Conservation (phyloP, 2,329 filamentous ascomycete species). For the Hypocrella siamensis region DNA sequence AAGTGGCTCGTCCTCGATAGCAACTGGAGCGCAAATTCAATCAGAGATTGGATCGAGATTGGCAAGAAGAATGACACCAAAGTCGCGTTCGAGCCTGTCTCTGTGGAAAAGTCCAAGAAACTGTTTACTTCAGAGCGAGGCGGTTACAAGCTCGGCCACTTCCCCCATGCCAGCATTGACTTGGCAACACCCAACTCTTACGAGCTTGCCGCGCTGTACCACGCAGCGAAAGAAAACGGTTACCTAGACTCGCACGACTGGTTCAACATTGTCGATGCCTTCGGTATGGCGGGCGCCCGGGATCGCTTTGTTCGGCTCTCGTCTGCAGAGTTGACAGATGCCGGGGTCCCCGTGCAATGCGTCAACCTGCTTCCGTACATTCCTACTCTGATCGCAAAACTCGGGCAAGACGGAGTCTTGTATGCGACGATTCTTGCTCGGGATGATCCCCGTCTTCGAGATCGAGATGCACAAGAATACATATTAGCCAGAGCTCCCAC, state of each 20-base stretch:
- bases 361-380: conserved; percentile 81
- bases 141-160: conserved; percentile 30
- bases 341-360: conserved; percentile 68
- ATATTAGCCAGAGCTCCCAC: conserved; percentile 50
- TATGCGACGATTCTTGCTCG: conserved; percentile 53
- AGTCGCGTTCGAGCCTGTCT: conserved; percentile 81
- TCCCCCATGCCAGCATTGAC: conserved; percentile 48
- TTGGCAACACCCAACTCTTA: conserved; percentile 70
- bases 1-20: conserved; percentile 73
- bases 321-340: conserved; percentile 50
- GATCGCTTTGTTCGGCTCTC: conserved; percentile 59
- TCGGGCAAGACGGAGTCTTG: conserved; percentile 62
- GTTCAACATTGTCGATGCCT: conserved; percentile 66
- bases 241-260: conserved; percentile 57
- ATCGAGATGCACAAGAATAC: conserved; percentile 47
- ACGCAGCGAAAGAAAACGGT: conserved; percentile 46
- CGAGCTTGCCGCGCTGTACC: conserved; percentile 69
- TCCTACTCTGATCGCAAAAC: conserved; percentile 69
- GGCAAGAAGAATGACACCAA: conserved; percentile 38
- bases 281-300: conserved; percentile 61
- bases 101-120: conserved; percentile 57
- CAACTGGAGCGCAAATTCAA: conserved; percentile 59
- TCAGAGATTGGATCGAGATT: conserved; percentile 52
- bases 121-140: conserved; percentile 39
- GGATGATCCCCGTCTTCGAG: conserved; percentile 51